Evolutionary conservation across 495 filamentous ascomycete genomes (phyloP), one percentile per base, ranked within the genome.

Genomic region (Penicillium turbatum): DNA sequence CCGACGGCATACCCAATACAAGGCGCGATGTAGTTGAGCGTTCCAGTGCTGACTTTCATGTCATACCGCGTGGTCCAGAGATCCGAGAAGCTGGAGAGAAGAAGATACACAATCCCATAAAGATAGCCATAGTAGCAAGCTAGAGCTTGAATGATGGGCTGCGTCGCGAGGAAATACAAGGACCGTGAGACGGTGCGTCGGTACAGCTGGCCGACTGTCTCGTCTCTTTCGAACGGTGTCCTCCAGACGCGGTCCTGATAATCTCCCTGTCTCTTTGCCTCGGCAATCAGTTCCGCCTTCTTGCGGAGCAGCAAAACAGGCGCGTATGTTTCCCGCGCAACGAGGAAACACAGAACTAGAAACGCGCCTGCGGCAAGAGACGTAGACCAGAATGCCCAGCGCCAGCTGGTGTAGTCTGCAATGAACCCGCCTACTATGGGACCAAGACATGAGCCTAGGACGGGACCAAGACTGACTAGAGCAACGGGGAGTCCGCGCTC

Each of bases 21-120:
- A 11, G 84, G 67, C n/a, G 78, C 76, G 32, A 85, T 75, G 66
- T 82, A 83, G 67, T 82, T 82, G 13, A 86, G 69, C 6, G 81
- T 78, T 17, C 73, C 81, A 12, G 78, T 75, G 21, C 74, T 78
- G 46, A 77, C 39, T 26, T 66, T 63, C 65, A 81, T 67, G 46
- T 75, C 59, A 69, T 86, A 86, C 2, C 67, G 65, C 2, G 17
- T 52, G 17, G 44, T 51, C 44, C 56, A 61, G 2, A 69, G 67
- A 72, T 78, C 85, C n/a, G 86, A 77, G 7, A 57, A 54, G 3
- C 82, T 79, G 63, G 85, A 85, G 36, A 80, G 81, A 8, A 80
- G 75, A 3, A 86, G 71, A 35, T 84, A 73, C 64, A 81, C 79
- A 11, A 86, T 64, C 2, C 84, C 85, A 65, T 83, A 87, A 5